Evolutionary conservation across 2,329 filamentous ascomycete genomes (phyloP), one percentile per base, ranked within the genome.

Genomic region (Magnaporthiopsis rhizophila): DNA sequence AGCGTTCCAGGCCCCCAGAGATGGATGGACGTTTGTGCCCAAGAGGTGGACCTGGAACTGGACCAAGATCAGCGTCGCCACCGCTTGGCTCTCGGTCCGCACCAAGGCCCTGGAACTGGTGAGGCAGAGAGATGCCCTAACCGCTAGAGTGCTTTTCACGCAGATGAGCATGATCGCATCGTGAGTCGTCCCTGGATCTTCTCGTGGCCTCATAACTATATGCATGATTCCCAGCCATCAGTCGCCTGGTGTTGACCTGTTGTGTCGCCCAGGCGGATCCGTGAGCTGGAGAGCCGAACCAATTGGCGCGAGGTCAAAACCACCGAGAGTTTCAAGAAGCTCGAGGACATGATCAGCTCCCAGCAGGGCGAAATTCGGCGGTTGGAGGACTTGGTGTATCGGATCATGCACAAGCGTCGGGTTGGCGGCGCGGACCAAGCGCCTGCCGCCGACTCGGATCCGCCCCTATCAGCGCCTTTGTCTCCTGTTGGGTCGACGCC

Each of bases 131-230:
- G 78, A 81, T 63, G 75, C 76, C 3, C 67, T 80, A 68, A 79
- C 78, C 1, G 74, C 73, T 9, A 73, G 79, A 53, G 79, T 82
- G 57, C 74, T 80, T 61, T 82, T 81, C 67, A 75, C 79, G 64
- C 78, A 82, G 69, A 78, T 79, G 74, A 80, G 77, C 71, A 78
- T 81, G 74, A 75, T 81, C 36, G 77, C 78, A 59, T 79, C 79
- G 72, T 76, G 67, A 67, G 74, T 70, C 32, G 5, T 6, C 59
- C 34, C 26, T 5, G 30, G 28, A 11, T 18, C 28, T 36, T 53
- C 32, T 15, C 34, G 3, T 45, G 60, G 30, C 30, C 30, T 1
- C 30, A 30, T 30, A 7, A 7, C 30, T 30, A 3, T 30, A 7
- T 30, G 30, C 30, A 30, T 30, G 30, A 3, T 7, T 30, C 30